Conservation (phyloP, 23 red algal species). For the Gracilaria gracilis region DNA sequence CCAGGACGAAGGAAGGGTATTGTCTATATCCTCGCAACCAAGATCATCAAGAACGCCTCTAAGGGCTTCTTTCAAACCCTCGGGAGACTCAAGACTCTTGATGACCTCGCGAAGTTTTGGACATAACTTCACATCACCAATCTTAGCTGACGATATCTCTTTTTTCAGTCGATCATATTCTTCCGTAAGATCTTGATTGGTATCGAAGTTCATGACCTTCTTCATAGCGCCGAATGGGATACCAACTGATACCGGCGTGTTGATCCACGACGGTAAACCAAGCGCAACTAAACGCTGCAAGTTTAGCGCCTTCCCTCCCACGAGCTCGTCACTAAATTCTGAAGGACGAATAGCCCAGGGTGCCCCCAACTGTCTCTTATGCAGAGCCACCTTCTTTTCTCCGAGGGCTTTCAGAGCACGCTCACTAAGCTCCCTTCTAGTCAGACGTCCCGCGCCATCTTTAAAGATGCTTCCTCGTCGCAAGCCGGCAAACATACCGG, state of each 20-base stretch:
- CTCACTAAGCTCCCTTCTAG: conserved; percentile 44
- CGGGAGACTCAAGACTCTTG: conserved; percentile 63
- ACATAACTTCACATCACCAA: conserved; percentile 78
- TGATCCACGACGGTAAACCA: conserved; percentile 90
- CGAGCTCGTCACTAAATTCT: conserved; percentile 70
- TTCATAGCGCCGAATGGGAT: conserved; percentile 87
- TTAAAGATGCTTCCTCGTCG: conserved; percentile 5
- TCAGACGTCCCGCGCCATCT: not conserved
- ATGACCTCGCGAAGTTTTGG: conserved; percentile 74
- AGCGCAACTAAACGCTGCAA: conserved; percentile 73
- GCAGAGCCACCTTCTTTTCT: conserved; percentile 59
- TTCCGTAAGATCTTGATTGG: conserved; percentile 58
- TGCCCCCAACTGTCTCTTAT: conserved; percentile 67
- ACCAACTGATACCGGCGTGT: conserved; percentile 73
- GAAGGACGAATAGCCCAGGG: conserved; percentile 87
- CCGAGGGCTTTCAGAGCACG: conserved; percentile 37
- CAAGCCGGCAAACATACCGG: conserved; percentile 29
- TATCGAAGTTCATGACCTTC: conserved; percentile 77
- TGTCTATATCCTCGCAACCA: conserved; percentile 69
- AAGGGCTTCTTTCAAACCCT: conserved; percentile 77
- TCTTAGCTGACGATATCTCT: conserved; percentile 53
- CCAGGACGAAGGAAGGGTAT: conserved; percentile 74
- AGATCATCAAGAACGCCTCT: conserved; percentile 84
- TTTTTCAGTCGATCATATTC: conserved; percentile 69
- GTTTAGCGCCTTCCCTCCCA: conserved; percentile 90